Evolutionary conservation across 1,284 basidiomycete genomes (phyloP).

Genomic region (Coriolopsis trogii): DNA sequence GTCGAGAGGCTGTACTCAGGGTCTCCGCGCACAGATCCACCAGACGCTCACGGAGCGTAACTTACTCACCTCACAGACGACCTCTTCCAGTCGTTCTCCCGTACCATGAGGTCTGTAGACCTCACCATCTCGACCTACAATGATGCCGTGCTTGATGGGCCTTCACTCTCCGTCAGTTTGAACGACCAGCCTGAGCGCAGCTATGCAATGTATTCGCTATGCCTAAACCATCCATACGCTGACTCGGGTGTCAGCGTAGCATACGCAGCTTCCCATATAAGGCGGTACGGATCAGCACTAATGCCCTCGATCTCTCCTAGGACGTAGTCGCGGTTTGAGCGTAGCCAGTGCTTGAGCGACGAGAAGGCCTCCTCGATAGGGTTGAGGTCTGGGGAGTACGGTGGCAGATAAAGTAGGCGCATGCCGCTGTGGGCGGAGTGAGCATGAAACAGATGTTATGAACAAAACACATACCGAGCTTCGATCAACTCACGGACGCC

Average conservation of each 20-base stretch:
- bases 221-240: conserved; percentile 26
- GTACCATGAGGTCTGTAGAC: no score
- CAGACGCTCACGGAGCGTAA: no score
- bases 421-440: conserved; percentile 13
- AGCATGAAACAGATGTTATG: background rate
- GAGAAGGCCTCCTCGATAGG: background rate
- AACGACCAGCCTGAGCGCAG: background rate
- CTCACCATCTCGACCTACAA: no score
- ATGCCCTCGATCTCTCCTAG: background rate
- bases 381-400: background rate
- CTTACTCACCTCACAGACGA: no score
- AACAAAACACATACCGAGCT: conserved; percentile 26
- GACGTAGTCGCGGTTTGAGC: background rate
- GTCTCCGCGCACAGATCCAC: no score
- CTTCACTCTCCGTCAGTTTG: no score
- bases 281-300: conserved; percentile 22
- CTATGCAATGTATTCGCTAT: conserved; percentile 24
- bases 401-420: background rate
- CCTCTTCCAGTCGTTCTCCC: no score
- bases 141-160: background rate
- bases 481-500: conserved; percentile 35
- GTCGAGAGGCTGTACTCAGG: no score
- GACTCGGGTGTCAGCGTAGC: conserved; percentile 24
- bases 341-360: background rate
- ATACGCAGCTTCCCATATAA: conserved; percentile 32